A percentile compares a stretch with the other conserved stretches of the same genome.
phyloP scores from a whole-genome alignment of 768 basidiomycete genomes.

The Cystofilobasidium capitatum region DNA sequence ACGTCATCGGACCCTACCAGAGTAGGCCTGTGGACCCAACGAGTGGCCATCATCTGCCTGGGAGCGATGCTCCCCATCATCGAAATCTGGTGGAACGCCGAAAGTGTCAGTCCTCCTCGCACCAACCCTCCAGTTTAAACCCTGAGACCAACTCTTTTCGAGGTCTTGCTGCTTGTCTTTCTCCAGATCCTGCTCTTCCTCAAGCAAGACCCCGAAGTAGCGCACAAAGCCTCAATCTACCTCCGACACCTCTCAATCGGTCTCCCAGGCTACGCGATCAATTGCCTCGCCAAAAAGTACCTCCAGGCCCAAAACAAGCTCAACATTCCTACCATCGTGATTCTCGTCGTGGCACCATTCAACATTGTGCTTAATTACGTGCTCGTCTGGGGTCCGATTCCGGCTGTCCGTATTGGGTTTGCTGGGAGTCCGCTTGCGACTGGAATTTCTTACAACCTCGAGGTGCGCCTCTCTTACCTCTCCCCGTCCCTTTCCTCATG shows the following conservation, averaged over 20 bases:
- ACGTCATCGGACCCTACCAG: slow-evolving; percentile 72
- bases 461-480: slow-evolving; percentile 42
- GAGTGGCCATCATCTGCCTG: slow-evolving; percentile 50
- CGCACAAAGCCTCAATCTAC: slow-evolving; percentile 63
- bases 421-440: slow-evolving; percentile 87
- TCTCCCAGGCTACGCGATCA: slow-evolving; percentile 60
- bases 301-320: slow-evolving; percentile 56
- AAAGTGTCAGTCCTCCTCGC: no score
- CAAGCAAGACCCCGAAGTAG: slow-evolving; percentile 61
- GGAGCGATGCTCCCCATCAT: slow-evolving; percentile 29
- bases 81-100: slow-evolving; percentile 61
- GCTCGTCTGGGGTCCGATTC: slow-evolving; percentile 80
- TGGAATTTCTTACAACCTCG: slow-evolving; percentile 78
- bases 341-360: slow-evolving; percentile 69
- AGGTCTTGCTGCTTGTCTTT: not conserved
- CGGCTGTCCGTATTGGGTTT: slow-evolving; percentile 66
- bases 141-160: not conserved
- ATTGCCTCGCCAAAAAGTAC: slow-evolving; percentile 44
- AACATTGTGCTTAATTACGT: slow-evolving; percentile 75
- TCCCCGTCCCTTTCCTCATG: not conserved
- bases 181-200: slow-evolving; percentile 22
- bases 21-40: slow-evolving; percentile 82
- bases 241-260: slow-evolving; percentile 67
- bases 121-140: no score
- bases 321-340: slow-evolving; percentile 71